Conservation (phyloP, 495 filamentous ascomycete genomes). For the Lepidopterella palustris region DNA sequence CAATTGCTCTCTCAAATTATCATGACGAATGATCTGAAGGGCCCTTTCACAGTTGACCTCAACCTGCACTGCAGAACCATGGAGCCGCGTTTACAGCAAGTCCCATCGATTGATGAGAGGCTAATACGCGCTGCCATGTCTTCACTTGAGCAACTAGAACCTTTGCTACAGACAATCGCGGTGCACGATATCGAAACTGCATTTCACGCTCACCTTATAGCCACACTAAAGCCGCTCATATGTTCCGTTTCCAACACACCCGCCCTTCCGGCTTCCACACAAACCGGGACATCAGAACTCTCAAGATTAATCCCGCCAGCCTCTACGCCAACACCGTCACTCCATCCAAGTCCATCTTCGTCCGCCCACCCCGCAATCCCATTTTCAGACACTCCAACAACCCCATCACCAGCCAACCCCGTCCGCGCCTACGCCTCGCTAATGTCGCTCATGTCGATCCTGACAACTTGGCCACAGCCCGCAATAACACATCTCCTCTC, state of each 20-base stretch:
- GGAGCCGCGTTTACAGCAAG: not conserved
- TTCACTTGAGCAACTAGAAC: constrained; percentile 3
- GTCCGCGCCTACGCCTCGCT: constrained; percentile 3
- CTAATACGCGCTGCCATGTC: constrained; percentile 2
- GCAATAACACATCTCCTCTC: constrained; percentile 4
- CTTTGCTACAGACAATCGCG: not conserved
- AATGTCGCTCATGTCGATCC: constrained; percentile 2
- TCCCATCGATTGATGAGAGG: constrained; percentile 1
- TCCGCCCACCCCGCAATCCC: not conserved
- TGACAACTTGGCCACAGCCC: constrained; percentile 12
- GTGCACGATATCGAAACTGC: constrained; percentile 5
- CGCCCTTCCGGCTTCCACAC: not conserved
- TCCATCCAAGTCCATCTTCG: not conserved
- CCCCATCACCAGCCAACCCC: not conserved
- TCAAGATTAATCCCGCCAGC: not conserved
- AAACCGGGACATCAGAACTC: not conserved
- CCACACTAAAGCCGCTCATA: constrained; percentile 1
- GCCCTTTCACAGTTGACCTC: constrained; percentile 4
- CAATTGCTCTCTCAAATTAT: constrained; percentile 8
- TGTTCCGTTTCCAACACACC: not conserved
- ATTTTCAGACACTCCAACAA: not conserved
- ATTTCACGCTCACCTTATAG: constrained; percentile 5
- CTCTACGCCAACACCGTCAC: not conserved
- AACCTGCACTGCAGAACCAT: constrained; percentile 1
- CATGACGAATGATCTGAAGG: not conserved